Base-by-base conservation (phyloP, 331 rosid genomes). In the Spiraea crenata region DNA sequence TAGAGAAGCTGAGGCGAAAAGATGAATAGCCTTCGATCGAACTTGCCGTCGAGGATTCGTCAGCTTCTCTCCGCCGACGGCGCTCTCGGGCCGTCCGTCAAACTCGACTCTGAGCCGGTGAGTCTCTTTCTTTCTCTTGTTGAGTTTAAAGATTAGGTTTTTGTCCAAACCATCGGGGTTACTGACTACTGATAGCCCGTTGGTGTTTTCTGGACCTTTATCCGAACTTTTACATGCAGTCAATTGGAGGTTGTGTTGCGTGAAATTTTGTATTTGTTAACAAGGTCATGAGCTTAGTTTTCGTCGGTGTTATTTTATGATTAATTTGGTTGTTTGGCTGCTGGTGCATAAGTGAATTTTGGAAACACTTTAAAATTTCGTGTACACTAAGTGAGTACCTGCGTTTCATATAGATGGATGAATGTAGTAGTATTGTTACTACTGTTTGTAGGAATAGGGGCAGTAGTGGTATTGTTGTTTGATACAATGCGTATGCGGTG, bases 21-120 rank as follows among this genome's bases (percentile, higher is more conserved):
- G 51, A 79, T 95, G 99, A 70, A 92, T 74, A 78, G 98, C 76
- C 81, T 82, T 66, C 81, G 96, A 88, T 90, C 99, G 72, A 92
- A 87, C 84, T 89, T 91, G 92, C 98, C 99, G 37, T 91, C 98
- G 68, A 82, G 99, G 96, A 81, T 95, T 78, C 92, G 99, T 68
- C 96, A 91, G 67, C 90, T 95, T 70, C 81, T 95, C 34, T 88
- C 96, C 6, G 88, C 78, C 76, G 99, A 92, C 75, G 92, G 96
- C 57, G 82, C 87, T 67, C 82, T 85, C 50, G 99, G 95, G 15
- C 96, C 99, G 41, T 90, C 99, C 38, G 48, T 88, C 72, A 95
- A 89, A 66, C 81, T 91, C 67, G 96, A 92, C 69, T 79, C 99
- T 5, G 98, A 95, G 83, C 87, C 98, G 2, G 99, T 95, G 52